Evolutionary conservation across 441 rosid species (phyloP), one percentile per base, ranked within the genome.

Genomic region (Rhodomyrtus psidioides): DNA sequence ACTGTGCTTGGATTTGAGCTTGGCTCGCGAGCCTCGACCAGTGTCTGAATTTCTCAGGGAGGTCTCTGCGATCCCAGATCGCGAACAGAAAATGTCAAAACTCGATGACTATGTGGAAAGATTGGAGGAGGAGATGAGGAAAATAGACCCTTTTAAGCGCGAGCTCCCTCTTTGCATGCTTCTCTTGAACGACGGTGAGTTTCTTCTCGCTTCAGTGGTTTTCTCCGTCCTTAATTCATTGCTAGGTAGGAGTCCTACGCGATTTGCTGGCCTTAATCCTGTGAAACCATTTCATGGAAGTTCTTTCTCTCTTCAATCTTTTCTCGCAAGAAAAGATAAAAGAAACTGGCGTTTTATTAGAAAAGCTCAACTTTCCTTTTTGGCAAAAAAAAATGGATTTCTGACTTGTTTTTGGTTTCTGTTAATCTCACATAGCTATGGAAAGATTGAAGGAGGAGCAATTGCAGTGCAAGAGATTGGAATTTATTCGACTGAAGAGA

Each of bases 81-180:
- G 84, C 70, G 84, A 88, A 84, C 86, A 84, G 21, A 92, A 84
- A 83, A 59, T 88, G n/a, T 87, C 90, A 0, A 90, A 83, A 81
- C 91, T 94, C 30, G 88, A 89, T 87, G 91, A 88, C 46, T 93
- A 85, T 54, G 88, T 92, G 76, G 86, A 55, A 1, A 90, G 88
- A 87, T 89, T 94, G 76, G 93, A 93, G 84, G 92, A 91, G 49
- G 97, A 94, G 88, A 88, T 84, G 89, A 84, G 82, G 60, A 94
- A 94, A 85, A 93, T 94, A 82, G 91, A 87, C 81, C 94, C 88
- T 83, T 93, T 94, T 81, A 91, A 91, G 89, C 92, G 94, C 17
- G 95, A 94, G 79, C 94, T 93, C 9, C 97, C 97, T 85, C 84
- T 92, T 6, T 91, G 92, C 91, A 92, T 92, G 94, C 89, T 92